phyloP scores from a whole-genome alignment of 2,329 filamentous ascomycete species.

The Xylariaceae sp. region DNA sequence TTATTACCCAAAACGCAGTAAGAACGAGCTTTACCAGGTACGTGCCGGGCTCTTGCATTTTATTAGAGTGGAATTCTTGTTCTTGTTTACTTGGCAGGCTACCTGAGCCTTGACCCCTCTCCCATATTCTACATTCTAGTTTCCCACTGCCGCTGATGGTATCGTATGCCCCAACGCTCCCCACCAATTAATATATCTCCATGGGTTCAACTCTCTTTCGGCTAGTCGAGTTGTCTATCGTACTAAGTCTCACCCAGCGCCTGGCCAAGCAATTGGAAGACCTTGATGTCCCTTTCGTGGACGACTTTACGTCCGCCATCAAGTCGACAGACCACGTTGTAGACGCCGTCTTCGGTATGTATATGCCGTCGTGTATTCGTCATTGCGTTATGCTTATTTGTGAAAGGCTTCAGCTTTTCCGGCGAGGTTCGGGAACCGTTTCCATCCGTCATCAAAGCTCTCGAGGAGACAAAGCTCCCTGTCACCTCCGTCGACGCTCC shows the following conservation, averaged over 20 bases:
- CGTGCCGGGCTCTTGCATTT: conserved; percentile 13
- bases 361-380: conserved; percentile 10
- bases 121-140: too few species aligned
- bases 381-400: conserved; percentile 13
- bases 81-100: too few species aligned
- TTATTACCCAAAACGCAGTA: conserved; percentile 90
- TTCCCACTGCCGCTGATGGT: too few species aligned
- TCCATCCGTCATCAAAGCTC: conserved; percentile 69
- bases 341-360: conserved; percentile 84
- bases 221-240: conserved; percentile 1
- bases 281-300: conserved; percentile 76
- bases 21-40: conserved; percentile 85
- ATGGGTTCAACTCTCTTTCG: background rate
- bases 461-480: conserved; percentile 69
- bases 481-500: conserved; percentile 90
- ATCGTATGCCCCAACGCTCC: background rate
- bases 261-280: conserved; percentile 80
- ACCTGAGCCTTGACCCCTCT: too few species aligned
- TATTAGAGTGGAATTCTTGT: background rate
- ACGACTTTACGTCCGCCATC: conserved; percentile 70
- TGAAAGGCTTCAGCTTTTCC: conserved; percentile 79
- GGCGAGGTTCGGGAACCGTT: conserved; percentile 94
- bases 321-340: conserved; percentile 72
- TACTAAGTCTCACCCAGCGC: conserved; percentile 48
- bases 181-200: background rate